Evolutionary conservation across 2,329 filamentous ascomycete species (phyloP).

Genomic region (Fusarium praegraminearum): DNA sequence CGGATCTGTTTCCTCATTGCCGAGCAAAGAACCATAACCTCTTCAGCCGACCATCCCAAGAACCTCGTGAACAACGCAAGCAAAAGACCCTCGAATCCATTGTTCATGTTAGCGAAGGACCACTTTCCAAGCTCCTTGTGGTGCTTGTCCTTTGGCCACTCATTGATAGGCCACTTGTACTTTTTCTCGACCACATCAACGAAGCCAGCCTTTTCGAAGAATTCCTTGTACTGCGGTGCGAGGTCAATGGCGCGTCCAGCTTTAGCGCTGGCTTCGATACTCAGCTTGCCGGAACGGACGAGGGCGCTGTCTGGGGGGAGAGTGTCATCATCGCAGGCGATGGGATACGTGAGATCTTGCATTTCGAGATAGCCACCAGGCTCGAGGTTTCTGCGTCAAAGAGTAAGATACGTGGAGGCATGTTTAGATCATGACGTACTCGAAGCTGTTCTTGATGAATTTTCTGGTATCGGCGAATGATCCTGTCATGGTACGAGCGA

Average conservation of each 20-base stretch:
- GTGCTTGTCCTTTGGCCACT: conserved; percentile 29
- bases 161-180: conserved; percentile 23
- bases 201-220: conserved; percentile 9
- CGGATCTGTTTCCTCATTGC: conserved; percentile 24
- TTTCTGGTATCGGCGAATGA: conserved; percentile 15
- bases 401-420: fast-evolving
- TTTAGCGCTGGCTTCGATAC: conserved; percentile 20
- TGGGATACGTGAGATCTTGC: conserved; percentile 22
- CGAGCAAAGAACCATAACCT: conserved; percentile 20
- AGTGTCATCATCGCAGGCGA: conserved; percentile 4
- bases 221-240: conserved; percentile 9
- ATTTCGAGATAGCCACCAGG: conserved; percentile 14
- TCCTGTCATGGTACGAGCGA: conserved; percentile 18
- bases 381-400: neutral
- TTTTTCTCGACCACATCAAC: neutral
- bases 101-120: conserved; percentile 26
- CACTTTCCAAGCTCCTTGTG: conserved; percentile 26
- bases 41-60: conserved; percentile 15
- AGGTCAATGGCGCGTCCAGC: conserved; percentile 1
- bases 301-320: neutral
- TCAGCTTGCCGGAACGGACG: neutral
- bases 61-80: conserved; percentile 22
- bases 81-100: conserved; percentile 7
- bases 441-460: neutral
- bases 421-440: fast-evolving